Conservation (phyloP, 1,284 basidiomycete species). For the Pascua guehoae region DNA sequence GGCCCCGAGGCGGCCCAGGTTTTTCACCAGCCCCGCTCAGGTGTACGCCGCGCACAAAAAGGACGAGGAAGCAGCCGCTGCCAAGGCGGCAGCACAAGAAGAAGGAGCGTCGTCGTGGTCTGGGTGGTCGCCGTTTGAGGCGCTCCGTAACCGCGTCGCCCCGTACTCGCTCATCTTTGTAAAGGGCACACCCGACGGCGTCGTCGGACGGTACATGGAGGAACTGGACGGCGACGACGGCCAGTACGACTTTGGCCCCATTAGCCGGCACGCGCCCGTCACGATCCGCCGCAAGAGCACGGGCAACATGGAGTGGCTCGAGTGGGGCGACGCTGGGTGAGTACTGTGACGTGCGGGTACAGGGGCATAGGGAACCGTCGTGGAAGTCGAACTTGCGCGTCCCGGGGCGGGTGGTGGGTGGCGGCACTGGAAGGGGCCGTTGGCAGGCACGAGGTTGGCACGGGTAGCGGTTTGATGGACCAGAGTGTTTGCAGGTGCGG, state of each 20-base stretch:
- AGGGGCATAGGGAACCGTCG: too few relatives aligned
- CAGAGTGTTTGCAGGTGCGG: too few relatives aligned
- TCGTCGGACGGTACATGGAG: slow-evolving; percentile 46
- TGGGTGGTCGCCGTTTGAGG: slow-evolving; percentile 23
- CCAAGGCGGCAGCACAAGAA: neutral
- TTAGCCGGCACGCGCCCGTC: slow-evolving; percentile 24
- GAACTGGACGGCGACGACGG: slow-evolving; percentile 45
- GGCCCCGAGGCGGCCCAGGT: too few relatives aligned
- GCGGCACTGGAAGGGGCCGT: too few relatives aligned
- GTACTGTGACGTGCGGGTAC: slow-evolving; percentile 11
- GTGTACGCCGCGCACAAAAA: too few relatives aligned
- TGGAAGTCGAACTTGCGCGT: too few relatives aligned
- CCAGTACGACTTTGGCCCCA: slow-evolving; percentile 34
- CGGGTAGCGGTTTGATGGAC: too few relatives aligned
- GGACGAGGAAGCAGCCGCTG: too few relatives aligned
- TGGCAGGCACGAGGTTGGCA: too few relatives aligned
- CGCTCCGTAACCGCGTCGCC: slow-evolving; percentile 19
- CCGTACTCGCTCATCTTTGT: slow-evolving; percentile 42
- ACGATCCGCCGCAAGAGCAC: slow-evolving; percentile 13
- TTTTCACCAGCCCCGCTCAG: too few relatives aligned
- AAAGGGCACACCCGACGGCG: slow-evolving; percentile 38
- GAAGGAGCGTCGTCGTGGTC: neutral
- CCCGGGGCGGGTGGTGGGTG: too few relatives aligned
- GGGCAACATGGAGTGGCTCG: slow-evolving; percentile 25
- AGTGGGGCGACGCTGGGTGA: slow-evolving; percentile 45